phyloP scores from a whole-genome alignment of 1,284 basidiomycete species.

The Malassezia restricta region DNA sequence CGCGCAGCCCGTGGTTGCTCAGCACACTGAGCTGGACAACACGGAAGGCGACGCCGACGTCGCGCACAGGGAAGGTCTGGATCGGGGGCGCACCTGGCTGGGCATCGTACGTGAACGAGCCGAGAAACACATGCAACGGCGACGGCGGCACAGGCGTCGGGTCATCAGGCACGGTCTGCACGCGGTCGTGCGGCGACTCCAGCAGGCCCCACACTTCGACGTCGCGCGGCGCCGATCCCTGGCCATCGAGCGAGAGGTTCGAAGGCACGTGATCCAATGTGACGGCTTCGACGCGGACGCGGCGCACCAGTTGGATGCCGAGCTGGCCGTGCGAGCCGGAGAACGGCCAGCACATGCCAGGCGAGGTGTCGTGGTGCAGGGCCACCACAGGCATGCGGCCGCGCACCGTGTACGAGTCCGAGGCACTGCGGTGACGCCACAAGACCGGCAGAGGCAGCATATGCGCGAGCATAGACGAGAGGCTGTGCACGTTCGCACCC shows the following conservation, averaged over 20 bases:
- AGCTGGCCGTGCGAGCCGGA: slow-evolving; percentile 63
- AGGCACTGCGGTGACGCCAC: neutral
- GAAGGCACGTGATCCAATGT: slow-evolving; percentile 75
- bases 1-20: slow-evolving; percentile 72
- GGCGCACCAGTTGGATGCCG: slow-evolving; percentile 63
- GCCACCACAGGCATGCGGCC: slow-evolving; percentile 72
- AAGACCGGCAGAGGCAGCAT: slow-evolving; percentile 5
- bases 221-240: slow-evolving; percentile 64
- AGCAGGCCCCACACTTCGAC: slow-evolving; percentile 66
- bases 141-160: slow-evolving; percentile 50
- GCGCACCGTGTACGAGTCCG: slow-evolving; percentile 46
- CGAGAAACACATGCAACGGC: slow-evolving; percentile 60
- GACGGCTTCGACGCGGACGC: slow-evolving; percentile 61
- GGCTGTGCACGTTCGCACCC: neutral
- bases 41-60: slow-evolving; percentile 59
- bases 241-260: slow-evolving; percentile 61
- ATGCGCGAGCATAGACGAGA: neutral
- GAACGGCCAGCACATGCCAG: slow-evolving; percentile 89
- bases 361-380: slow-evolving; percentile 65
- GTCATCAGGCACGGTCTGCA: slow-evolving; percentile 11
- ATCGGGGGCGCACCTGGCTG: slow-evolving; percentile 52
- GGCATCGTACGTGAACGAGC: slow-evolving; percentile 68
- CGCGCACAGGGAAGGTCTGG: slow-evolving; percentile 69
- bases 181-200: slow-evolving; percentile 59
- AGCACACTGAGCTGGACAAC: slow-evolving; percentile 65